phyloP scores from a whole-genome alignment of 257 asterid species.

The Nicotiana otophora region DNA sequence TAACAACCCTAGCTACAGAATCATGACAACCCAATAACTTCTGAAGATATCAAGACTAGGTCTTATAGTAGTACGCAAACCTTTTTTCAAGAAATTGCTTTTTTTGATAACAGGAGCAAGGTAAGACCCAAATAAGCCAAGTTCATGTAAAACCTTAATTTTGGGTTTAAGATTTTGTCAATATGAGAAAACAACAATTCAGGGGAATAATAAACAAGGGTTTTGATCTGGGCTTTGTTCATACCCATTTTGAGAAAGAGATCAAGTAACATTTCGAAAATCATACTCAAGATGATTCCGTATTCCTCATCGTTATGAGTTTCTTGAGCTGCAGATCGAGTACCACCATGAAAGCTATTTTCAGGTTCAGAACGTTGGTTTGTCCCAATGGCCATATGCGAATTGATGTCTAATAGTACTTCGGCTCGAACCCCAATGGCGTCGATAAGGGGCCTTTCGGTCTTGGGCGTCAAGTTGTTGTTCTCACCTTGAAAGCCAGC shows the following conservation, averaged over 20 bases:
- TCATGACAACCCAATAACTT: conserved; percentile 7
- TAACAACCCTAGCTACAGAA: background rate
- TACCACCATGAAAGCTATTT: too few relatives aligned
- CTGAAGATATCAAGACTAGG: conserved; percentile 9
- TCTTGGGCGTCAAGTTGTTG: too few relatives aligned
- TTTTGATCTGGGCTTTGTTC: conserved; percentile 13
- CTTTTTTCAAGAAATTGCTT: background rate
- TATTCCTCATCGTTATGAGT: too few relatives aligned
- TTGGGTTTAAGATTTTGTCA: conserved; percentile 19
- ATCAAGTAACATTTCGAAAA: too few relatives aligned
- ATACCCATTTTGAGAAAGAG: background rate
- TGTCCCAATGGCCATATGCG: too few relatives aligned
- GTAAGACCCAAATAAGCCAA: conserved; percentile 14
- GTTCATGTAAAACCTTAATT: background rate
- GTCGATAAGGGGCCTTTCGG: too few relatives aligned
- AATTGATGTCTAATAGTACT: too few relatives aligned
- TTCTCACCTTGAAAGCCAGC: too few relatives aligned
- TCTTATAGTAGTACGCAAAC: background rate
- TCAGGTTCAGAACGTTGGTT: too few relatives aligned
- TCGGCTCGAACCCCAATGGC: too few relatives aligned
- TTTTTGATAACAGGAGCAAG: background rate
- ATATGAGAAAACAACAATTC: background rate
- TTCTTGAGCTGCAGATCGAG: too few relatives aligned
- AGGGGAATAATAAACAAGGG: background rate
- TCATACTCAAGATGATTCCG: too few relatives aligned